Evolutionary conservation across 768 basidiomycete species (phyloP), one percentile per base, ranked within the genome.

Genomic region (Rhodotorula kratochvilovae): DNA sequence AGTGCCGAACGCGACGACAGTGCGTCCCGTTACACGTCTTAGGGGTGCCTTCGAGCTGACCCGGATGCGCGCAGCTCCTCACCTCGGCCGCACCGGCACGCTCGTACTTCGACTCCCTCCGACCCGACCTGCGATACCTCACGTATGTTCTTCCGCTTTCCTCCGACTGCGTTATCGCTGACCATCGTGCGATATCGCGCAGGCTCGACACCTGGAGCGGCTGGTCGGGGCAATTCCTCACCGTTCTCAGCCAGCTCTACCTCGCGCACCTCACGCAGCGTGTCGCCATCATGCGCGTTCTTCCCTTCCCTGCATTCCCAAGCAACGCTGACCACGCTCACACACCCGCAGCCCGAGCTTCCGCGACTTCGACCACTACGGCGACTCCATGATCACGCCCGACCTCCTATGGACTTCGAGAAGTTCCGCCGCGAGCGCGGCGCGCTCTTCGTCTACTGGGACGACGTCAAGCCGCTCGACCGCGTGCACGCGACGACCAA

Each of bases 391-490:
- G 71, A 65, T 72, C 54, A 58, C 61, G 12, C 64, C 67, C 50
- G 62, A 62, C 50, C 61, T 60, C 16, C 59, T 72, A 65, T 67
- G 66, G 71, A 72, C 58, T 55, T 72, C 45, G 71, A 68, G 16
- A 72, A 72, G 71, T 72, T 64, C 58, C 57, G 71, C 15, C 58
- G 64, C 1, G 29, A 59, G 27, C 67, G 61, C 13, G 66, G 71
- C 2, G 58, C 62, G 1, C 57, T 72, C 25, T 72, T 68, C 59
- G 66, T 67, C 57, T 56, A 64, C 33, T 68, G 66, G 71, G 71
- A 72, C 58, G 66, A 72, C 35, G 71, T 72, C 51, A 72, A 72
- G 53, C 71, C 71, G 54, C 54, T 72, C 25, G 71, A 72, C 59
- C 62, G 71, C 3, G 7, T 19, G 5, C 71, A 72, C 57, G 39